phyloP scores from a whole-genome alignment of 352 stramenopile species.

The Plasmopara viticola region DNA sequence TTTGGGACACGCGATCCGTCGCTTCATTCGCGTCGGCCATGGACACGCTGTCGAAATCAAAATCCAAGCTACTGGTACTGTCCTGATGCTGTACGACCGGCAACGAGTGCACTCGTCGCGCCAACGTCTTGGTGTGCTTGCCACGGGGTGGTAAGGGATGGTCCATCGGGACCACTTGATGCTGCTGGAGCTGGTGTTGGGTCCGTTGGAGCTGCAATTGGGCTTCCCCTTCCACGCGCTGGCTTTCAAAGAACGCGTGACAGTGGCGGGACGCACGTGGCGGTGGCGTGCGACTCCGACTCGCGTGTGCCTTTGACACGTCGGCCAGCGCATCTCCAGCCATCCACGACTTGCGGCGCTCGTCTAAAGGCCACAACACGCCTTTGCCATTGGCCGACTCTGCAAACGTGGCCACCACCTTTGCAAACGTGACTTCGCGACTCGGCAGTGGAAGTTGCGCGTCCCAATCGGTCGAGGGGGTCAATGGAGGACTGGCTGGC shows the following conservation, averaged over 20 bases:
- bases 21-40: slow-evolving; percentile 49
- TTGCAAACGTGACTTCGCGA: slow-evolving; percentile 67
- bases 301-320: slow-evolving; percentile 11
- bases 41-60: slow-evolving; percentile 83
- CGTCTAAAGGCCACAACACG: slow-evolving; percentile 45
- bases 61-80: slow-evolving; percentile 51
- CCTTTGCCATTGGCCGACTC: slow-evolving; percentile 42
- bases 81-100: slow-evolving; percentile 47
- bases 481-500: slow-evolving; percentile 67
- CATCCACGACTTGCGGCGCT: slow-evolving; percentile 74
- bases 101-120: slow-evolving; percentile 56
- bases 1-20: slow-evolving; percentile 61
- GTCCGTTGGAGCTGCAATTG: slow-evolving; percentile 21
- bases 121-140: slow-evolving; percentile 19
- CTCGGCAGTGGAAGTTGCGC: slow-evolving; percentile 45
- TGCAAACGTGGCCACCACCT: slow-evolving; percentile 65
- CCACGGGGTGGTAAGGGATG: slow-evolving; percentile 29
- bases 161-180: slow-evolving; percentile 23
- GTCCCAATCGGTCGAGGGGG: slow-evolving; percentile 62
- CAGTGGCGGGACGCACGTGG: slow-evolving; percentile 20
- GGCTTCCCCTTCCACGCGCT: slow-evolving; percentile 25
- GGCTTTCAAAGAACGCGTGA: slow-evolving; percentile 32
- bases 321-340: slow-evolving; percentile 36
- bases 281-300: slow-evolving; percentile 11
- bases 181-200: slow-evolving; percentile 28